These are phyloP conservation scores for Suillus plorans DNA, from an alignment of 768 basidiomycete genomes.

Conservation along the genomic window DNA sequence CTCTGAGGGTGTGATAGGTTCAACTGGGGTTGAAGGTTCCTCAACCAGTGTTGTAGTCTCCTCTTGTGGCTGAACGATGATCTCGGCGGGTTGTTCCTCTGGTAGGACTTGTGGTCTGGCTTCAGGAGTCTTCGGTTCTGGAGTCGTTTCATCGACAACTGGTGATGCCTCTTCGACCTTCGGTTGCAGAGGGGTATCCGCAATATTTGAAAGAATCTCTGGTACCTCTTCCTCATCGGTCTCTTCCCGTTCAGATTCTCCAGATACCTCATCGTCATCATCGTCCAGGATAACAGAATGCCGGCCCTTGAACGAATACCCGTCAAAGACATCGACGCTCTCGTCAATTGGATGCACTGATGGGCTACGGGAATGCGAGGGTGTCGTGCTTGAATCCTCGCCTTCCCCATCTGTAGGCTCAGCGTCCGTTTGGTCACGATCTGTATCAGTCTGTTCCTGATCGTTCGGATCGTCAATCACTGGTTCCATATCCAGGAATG, in stretches of 20 bases:
- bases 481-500: constrained; percentile 94
- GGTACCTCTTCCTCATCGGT: constrained; percentile 40
- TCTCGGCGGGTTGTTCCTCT: constrained; percentile 18
- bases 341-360: constrained; percentile 60
- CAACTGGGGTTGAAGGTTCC: constrained; percentile 18
- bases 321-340: constrained; percentile 81
- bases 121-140: constrained; percentile 77
- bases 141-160: constrained; percentile 29
- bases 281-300: constrained; percentile 78
- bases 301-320: constrained; percentile 90
- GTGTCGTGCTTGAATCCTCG: constrained; percentile 75
- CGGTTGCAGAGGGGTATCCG: constrained; percentile 24
- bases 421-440: constrained; percentile 64
- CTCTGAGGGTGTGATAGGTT: constrained; percentile 17
- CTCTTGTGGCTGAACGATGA: constrained; percentile 15
- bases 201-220: constrained; percentile 16
- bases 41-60: constrained; percentile 7
- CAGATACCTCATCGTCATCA: constrained; percentile 55
- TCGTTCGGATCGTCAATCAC: constrained; percentile 79
- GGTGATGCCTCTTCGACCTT: constrained; percentile 30
- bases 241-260: constrained; percentile 34
- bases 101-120: constrained; percentile 46
- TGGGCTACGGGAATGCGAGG: constrained; percentile 76
- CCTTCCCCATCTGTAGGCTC: constrained; percentile 75
- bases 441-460: constrained; percentile 60